Percentiles rank a stretch among this genome's conserved stretches.
Conservation (phyloP, 1,284 basidiomycete species). For the Leccinum griseonigrum region DNA sequence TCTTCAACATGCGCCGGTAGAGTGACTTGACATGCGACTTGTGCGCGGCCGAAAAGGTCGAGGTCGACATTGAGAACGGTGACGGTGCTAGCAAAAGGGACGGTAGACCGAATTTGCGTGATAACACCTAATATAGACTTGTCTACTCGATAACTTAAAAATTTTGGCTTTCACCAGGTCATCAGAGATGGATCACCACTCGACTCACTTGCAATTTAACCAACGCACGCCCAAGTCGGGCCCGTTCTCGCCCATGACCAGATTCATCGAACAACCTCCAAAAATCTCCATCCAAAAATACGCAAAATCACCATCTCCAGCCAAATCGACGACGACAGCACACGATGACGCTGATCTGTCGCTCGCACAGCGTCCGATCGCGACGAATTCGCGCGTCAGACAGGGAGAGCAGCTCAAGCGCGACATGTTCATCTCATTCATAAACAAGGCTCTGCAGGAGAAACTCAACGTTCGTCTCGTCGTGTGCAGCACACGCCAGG, state of each 20-base stretch:
- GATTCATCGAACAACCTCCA: constrained; percentile 45
- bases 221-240: constrained; percentile 64
- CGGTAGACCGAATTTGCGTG: constrained; percentile 7
- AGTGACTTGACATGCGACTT: constrained; percentile 88
- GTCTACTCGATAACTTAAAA: not conserved
- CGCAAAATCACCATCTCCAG: constrained; percentile 38
- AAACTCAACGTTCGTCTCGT: constrained; percentile 57
- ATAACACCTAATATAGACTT: constrained; percentile 19
- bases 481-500: constrained; percentile 14
- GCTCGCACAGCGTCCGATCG: constrained; percentile 57
- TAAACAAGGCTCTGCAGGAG: constrained; percentile 79
- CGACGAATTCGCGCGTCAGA: constrained; percentile 74
- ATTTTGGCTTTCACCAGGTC: not conserved
- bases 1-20: constrained; percentile 83
- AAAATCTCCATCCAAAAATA: constrained; percentile 45
- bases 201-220: constrained; percentile 69
- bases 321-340: constrained; percentile 34
- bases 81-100: not conserved
- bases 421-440: constrained; percentile 83
- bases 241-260: constrained; percentile 43
- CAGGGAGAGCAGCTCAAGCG: constrained; percentile 71
- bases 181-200: constrained; percentile 68
- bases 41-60: constrained; percentile 77
- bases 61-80: constrained; percentile 39
- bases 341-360: constrained; percentile 25